Conservation (phyloP, 2,329 filamentous ascomycete species). For the Stemphylium beticola region DNA sequence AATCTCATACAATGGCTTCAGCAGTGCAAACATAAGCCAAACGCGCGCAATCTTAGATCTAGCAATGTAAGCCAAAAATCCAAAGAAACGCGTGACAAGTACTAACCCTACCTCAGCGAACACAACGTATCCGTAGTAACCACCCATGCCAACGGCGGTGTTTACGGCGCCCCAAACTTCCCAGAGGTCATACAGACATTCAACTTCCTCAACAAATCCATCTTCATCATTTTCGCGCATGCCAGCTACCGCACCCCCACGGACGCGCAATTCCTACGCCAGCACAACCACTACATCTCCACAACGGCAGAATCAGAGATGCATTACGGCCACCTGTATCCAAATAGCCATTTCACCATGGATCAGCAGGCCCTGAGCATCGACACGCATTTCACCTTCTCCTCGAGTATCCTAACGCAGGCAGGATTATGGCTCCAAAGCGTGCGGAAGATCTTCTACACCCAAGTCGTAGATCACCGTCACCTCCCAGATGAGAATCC, state of each 20-base stretch:
- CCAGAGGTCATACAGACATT: constrained; percentile 37
- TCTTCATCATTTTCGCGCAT: constrained; percentile 62
- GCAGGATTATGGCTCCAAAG: constrained; percentile 62
- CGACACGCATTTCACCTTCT: constrained; percentile 62
- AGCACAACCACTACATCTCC: constrained; percentile 60
- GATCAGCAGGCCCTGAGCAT: constrained; percentile 62
- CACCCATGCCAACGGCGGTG: constrained; percentile 34
- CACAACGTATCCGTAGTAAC: constrained; percentile 51
- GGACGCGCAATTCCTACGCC: constrained; percentile 54
- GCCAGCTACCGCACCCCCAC: constrained; percentile 53
- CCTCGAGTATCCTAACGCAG: constrained; percentile 54
- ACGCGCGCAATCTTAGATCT: constrained; percentile 7
- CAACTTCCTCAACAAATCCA: constrained; percentile 50
- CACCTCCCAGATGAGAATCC: constrained; percentile 56
- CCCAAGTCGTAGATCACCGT: constrained; percentile 50
- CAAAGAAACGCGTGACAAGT: background rate
- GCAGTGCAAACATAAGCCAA: constrained; percentile 3
- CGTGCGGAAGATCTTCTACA: constrained; percentile 50
- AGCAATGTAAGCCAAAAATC: background rate
- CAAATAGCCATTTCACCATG: constrained; percentile 50
- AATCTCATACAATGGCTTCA: constrained; percentile 12
- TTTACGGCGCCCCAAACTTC: constrained; percentile 11
- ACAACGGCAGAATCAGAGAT: constrained; percentile 66
- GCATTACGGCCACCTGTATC: constrained; percentile 63
- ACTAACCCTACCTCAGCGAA: constrained; percentile 4